Percentiles rank a stretch among this genome's conserved stretches.
Conservation (phyloP, 805 yeast genomes). For the Hanseniaspora pseudoguilliermondii region DNA sequence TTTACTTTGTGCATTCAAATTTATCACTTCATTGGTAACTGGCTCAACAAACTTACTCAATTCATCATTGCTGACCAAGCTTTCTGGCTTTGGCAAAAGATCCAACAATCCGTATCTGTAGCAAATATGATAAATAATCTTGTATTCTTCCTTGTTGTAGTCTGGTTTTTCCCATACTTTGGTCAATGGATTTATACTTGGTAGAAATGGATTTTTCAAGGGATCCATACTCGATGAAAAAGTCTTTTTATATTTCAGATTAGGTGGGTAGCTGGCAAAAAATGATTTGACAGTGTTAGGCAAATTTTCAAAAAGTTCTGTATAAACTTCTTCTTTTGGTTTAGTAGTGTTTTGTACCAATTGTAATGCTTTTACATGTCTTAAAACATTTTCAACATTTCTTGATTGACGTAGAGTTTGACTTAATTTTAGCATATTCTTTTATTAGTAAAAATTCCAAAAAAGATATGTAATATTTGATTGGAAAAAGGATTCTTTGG, state of each 20-base stretch:
- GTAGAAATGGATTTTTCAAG: conserved; percentile 73
- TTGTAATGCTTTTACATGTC: conserved; percentile 7
- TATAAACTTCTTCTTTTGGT: not conserved
- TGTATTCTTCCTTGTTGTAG: conserved; percentile 68
- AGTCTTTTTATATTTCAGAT: conserved; percentile 46
- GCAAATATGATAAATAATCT: conserved; percentile 74
- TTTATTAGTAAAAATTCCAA: too few relatives aligned
- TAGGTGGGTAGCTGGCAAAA: conserved; percentile 73
- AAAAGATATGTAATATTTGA: too few relatives aligned
- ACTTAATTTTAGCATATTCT: not conserved
- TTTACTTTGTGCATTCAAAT: conserved; percentile 63
- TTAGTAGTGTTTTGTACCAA: not conserved
- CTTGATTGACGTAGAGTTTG: not conserved
- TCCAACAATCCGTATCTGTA: conserved; percentile 67
- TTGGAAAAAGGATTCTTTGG: too few relatives aligned
- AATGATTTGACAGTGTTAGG: conserved; percentile 61
- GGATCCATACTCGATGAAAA: conserved; percentile 56
- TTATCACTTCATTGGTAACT: conserved; percentile 57
- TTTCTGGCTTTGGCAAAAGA: conserved; percentile 41
- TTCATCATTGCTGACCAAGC: conserved; percentile 19
- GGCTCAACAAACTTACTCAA: conserved; percentile 59
- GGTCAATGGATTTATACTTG: conserved; percentile 74
- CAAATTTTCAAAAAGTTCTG: conserved; percentile 39
- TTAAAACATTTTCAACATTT: conserved; percentile 5
- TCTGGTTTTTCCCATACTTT: conserved; percentile 64